Evolutionary conservation across 116 monocot genomes (phyloP), one percentile per base, ranked within the genome.

Genomic region (Dioscorea cayenensis): DNA sequence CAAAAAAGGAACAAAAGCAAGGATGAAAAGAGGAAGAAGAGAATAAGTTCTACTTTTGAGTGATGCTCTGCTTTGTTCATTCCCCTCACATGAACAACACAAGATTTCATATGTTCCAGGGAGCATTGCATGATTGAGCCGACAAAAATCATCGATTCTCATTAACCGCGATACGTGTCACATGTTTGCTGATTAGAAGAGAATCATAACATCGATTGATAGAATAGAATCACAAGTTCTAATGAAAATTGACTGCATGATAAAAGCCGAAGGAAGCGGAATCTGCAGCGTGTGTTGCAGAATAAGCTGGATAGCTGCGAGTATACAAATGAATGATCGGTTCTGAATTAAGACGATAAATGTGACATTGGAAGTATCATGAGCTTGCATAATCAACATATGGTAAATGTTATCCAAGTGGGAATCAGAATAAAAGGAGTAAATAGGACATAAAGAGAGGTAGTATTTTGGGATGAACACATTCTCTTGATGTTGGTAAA

Each of bases 51-150:
- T 3, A 2, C 32, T 32, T 32, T 43, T 48, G 6, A 21, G 43
- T 2, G 22, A 20, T 48, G 67, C 43, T 11, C 37, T 16, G 55
- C 67, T 67, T 67, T 67, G 48, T 67, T 67, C 67, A 10, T 48
- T 48, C 3, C 48, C 48, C 37, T 9, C 20, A 67, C n/a, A 67
- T 0, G n/a, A 67, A 20, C 16, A n/a, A 20, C 48, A 19, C 18
- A 49, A 4, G 20, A 38, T 48, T n/a, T n/a, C 17, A 20, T 67
- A 19, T 10, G 37, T 43, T 67, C n/a, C n/a, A 25, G 37, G 37
- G 37, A 11, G 20, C 48, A 67, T 2, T 67, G 67, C 43, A 48
- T 48, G 67, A 67, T 67, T 67, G 37, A 20, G 21, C 48, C 48
- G 11, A 67, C 48, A 32, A 67, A 32, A 32, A 32, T 32, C 23